Evolutionary conservation across 352 stramenopile species (phyloP).

Genomic region (Aphanomyces invadans): DNA sequence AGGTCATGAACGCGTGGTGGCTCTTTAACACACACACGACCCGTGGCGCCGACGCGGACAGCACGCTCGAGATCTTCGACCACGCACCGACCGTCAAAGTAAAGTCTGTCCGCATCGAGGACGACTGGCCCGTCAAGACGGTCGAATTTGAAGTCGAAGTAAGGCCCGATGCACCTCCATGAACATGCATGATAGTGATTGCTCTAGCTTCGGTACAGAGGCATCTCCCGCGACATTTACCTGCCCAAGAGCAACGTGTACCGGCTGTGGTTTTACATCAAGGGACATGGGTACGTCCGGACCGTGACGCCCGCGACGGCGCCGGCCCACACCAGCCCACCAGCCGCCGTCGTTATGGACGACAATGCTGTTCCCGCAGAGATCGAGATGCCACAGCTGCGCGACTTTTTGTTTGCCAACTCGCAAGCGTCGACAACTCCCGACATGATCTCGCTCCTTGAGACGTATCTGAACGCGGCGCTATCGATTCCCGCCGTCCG

Average conservation of each 20-base stretch:
- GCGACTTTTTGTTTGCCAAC: conserved; percentile 72
- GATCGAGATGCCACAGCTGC: conserved; percentile 47
- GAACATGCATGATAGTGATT: neutral
- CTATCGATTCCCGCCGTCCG: conserved; percentile 56
- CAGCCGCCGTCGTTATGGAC: conserved; percentile 25
- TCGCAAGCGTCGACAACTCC: conserved; percentile 58
- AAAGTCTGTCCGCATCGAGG: conserved; percentile 30
- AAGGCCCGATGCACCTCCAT: conserved; percentile 9
- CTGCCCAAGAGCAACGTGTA: conserved; percentile 76
- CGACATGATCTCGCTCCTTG: conserved; percentile 72
- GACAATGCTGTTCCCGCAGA: neutral
- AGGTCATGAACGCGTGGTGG: neutral
- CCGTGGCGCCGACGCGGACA: neutral
- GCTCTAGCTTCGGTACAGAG: conserved; percentile 54
- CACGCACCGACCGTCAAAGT: conserved; percentile 8
- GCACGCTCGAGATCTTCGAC: conserved; percentile 17
- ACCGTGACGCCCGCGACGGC: conserved; percentile 16
- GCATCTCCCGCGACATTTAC: conserved; percentile 76
- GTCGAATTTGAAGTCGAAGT: conserved; percentile 83
- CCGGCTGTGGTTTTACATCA: conserved; percentile 82
- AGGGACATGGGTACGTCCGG: conserved; percentile 49
- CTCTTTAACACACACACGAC: neutral
- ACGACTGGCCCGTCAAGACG: conserved; percentile 75
- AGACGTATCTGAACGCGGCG: conserved; percentile 62
- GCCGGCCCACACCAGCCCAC: conserved; percentile 26